Percentiles rank a stretch among this genome's conserved stretches.
Evolutionary conservation across 768 basidiomycete genomes (phyloP).

Genomic region (Cystobasidium ongulense): DNA sequence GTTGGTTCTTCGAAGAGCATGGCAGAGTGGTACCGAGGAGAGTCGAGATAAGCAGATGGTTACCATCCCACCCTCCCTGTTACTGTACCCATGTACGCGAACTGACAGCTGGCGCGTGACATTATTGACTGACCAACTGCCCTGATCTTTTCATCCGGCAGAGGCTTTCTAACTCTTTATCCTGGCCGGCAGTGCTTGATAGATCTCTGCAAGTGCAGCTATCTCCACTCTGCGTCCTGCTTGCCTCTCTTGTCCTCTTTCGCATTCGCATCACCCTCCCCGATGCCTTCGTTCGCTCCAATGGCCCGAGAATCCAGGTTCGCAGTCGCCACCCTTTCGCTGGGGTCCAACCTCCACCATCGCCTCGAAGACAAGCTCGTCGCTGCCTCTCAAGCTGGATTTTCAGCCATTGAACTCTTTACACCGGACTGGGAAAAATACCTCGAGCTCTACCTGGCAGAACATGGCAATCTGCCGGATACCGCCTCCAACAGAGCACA

Average conservation of each 20-base stretch:
- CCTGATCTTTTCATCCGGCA: not conserved
- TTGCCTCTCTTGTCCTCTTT: no score
- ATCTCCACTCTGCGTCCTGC: not conserved
- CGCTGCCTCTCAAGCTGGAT: constrained; percentile 37
- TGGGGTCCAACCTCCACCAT: constrained; percentile 43
- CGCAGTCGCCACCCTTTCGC: constrained; percentile 39
- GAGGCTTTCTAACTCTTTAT: not conserved
- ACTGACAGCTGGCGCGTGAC: no score
- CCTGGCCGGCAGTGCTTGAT: not conserved
- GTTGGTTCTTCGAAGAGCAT: no score
- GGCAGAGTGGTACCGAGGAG: no score
- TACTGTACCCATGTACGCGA: no score
- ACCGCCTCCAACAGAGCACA: constrained; percentile 28
- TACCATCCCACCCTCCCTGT: no score
- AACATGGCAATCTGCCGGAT: constrained; percentile 33
- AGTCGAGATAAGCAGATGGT: no score
- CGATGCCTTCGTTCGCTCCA: not conserved
- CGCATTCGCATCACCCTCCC: no score
- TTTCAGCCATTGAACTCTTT: constrained; percentile 43
- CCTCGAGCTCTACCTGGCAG: constrained; percentile 34
- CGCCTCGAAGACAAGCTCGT: constrained; percentile 44
- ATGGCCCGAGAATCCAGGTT: constrained; percentile 12
- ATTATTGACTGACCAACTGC: not conserved
- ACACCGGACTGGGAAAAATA: constrained; percentile 45
- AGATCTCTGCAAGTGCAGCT: not conserved